Evolutionary conservation across 2,329 filamentous ascomycete genomes (phyloP).

Genomic region (Fusarium succisae): DNA sequence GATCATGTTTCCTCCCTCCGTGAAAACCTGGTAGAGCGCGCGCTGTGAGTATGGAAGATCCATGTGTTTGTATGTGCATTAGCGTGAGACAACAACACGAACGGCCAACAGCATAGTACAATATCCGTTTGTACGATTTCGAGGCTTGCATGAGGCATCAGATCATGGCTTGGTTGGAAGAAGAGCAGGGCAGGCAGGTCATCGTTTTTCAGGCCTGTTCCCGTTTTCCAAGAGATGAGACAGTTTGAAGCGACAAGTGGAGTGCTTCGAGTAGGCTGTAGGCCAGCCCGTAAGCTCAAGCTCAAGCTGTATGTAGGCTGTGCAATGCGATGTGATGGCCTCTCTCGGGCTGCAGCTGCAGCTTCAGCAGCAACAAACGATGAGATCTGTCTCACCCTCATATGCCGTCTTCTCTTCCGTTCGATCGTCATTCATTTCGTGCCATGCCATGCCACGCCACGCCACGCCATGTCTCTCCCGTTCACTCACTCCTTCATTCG

Average conservation of each 20-base stretch:
- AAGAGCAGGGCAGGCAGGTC: not conserved
- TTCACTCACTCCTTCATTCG: not conserved
- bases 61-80: conserved; percentile 6
- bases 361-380: not conserved
- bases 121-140: not conserved
- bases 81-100: not conserved
- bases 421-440: not conserved
- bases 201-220: not conserved
- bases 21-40: not conserved
- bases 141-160: not conserved
- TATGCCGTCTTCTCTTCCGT: no score
- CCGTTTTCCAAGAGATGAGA: not conserved
- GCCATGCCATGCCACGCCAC: not conserved
- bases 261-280: not conserved
- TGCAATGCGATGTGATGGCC: not conserved
- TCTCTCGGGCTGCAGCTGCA: not conserved
- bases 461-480: not conserved
- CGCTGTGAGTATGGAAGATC: not conserved
- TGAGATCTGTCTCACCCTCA: conserved; percentile 1
- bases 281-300: not conserved
- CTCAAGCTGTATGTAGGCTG: not conserved
- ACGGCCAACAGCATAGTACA: not conserved
- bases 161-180: not conserved
- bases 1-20: not conserved
- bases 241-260: not conserved